Conservation (phyloP, 108 stramenopile species). For the Pseudonitzschia delicatissima region DNA sequence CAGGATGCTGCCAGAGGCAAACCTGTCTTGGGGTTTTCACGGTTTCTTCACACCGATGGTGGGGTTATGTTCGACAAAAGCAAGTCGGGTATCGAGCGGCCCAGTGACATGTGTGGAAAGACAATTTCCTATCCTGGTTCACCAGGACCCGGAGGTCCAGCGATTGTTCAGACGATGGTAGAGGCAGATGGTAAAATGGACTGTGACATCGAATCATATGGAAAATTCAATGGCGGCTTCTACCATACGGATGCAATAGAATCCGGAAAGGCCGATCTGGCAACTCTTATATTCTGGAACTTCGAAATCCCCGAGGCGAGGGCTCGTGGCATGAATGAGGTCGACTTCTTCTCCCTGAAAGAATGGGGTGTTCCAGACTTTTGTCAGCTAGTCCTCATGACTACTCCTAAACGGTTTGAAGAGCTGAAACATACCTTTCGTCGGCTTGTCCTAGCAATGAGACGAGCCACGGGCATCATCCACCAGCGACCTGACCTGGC, state of each 20-base stretch:
- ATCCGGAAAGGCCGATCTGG: slow-evolving; percentile 43
- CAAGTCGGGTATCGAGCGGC: slow-evolving; percentile 31
- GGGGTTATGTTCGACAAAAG: slow-evolving; percentile 44
- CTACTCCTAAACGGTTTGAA: slow-evolving; percentile 39
- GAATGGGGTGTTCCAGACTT: slow-evolving; percentile 67
- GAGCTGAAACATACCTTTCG: slow-evolving; percentile 22
- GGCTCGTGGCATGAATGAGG: slow-evolving; percentile 30
- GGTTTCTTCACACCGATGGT: slow-evolving; percentile 59
- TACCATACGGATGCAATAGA: slow-evolving; percentile 52
- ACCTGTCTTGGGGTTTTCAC: slow-evolving; percentile 46
- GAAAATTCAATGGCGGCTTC: slow-evolving; percentile 52
- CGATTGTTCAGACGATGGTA: slow-evolving; percentile 61
- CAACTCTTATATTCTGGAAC: slow-evolving; percentile 57
- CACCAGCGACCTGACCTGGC: slow-evolving; percentile 44
- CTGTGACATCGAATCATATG: slow-evolving; percentile 41
- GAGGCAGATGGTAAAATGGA: slow-evolving; percentile 49
- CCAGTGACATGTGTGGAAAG: slow-evolving; percentile 54
- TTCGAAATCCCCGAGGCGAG: slow-evolving; percentile 54
- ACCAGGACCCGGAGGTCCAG: slow-evolving; percentile 55
- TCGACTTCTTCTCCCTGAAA: slow-evolving; percentile 45
- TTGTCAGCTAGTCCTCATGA: slow-evolving; percentile 53
- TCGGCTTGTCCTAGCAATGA: slow-evolving; percentile 47
- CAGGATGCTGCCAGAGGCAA: slow-evolving; percentile 47
- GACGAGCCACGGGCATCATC: slow-evolving; percentile 47
- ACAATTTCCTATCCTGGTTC: slow-evolving; percentile 50